These are phyloP conservation scores for Mucor saturninus DNA, from an alignment of 371 early-diverging fungal species.

Conservation along the genomic window DNA sequence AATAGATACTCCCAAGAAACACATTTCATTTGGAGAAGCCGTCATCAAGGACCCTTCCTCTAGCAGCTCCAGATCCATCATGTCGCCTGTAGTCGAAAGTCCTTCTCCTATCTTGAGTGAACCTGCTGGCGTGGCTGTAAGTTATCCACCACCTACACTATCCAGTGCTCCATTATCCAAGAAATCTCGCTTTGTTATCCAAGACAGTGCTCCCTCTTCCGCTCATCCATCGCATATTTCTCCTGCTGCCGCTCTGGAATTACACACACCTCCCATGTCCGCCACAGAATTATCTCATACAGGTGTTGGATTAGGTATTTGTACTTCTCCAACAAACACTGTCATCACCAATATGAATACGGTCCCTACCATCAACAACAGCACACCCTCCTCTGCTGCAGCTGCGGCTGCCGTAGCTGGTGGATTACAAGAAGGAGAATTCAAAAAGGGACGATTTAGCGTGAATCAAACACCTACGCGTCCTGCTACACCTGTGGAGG, in stretches of 20 bases:
- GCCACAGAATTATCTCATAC: background rate
- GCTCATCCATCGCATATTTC: background rate
- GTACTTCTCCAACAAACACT: background rate
- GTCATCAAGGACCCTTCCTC: slow-evolving; percentile 21
- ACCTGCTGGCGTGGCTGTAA: background rate
- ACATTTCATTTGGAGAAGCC: slow-evolving; percentile 56
- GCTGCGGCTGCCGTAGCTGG: slow-evolving; percentile 6
- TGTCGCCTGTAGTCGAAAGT: slow-evolving; percentile 16
- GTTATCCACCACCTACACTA: background rate
- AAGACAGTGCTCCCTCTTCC: slow-evolving; percentile 13
- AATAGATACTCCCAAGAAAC: slow-evolving; percentile 22
- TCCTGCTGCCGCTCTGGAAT: background rate
- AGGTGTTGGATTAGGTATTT: slow-evolving; percentile 21
- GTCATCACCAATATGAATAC: slow-evolving; percentile 8
- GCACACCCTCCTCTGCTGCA: slow-evolving; percentile 4
- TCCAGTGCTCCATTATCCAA: slow-evolving; percentile 13
- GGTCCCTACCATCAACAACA: background rate
- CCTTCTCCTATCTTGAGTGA: slow-evolving; percentile 3
- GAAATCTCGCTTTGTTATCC: slow-evolving; percentile 33
- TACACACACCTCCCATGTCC: background rate
- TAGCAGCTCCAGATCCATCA: background rate
- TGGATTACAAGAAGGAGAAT: slow-evolving; percentile 26
- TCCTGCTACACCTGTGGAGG: slow-evolving; percentile 4
- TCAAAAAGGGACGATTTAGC: slow-evolving; percentile 40
- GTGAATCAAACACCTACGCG: slow-evolving; percentile 37